These are phyloP conservation scores for Pythium monospermum DNA, from an alignment of 352 stramenopile species.

Conservation along the genomic window DNA sequence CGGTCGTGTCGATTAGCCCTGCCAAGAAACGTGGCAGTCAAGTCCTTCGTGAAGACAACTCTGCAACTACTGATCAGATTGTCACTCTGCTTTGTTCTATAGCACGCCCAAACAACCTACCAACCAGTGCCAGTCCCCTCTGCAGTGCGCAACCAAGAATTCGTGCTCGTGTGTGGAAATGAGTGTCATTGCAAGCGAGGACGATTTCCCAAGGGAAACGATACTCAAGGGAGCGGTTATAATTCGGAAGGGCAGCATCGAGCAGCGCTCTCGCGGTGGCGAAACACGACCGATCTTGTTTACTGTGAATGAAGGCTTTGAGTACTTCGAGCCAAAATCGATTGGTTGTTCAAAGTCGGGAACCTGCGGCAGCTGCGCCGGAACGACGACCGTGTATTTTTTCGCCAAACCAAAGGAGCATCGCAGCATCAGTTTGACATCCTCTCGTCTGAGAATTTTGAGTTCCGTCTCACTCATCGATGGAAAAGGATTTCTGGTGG, in stretches of 20 bases:
- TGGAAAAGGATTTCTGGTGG: background rate
- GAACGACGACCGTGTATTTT: slow-evolving; percentile 1
- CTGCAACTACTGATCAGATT: no score
- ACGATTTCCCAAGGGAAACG: background rate
- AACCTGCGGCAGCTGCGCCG: background rate
- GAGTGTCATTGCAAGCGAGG: background rate
- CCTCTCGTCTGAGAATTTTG: no score
- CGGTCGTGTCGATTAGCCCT: no score
- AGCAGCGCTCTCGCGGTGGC: background rate
- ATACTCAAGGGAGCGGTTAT: background rate
- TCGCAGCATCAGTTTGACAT: background rate
- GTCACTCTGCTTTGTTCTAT: no score
- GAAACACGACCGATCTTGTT: background rate
- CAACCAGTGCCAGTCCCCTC: no score
- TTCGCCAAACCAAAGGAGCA: background rate
- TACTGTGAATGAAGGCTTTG: background rate
- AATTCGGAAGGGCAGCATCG: background rate
- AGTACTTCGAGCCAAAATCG: background rate
- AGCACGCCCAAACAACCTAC: no score
- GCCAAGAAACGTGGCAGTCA: no score
- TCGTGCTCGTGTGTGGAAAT: no score
- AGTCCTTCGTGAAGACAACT: no score
- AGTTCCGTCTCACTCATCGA: no score
- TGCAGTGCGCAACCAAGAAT: no score
- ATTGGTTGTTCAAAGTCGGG: background rate